phyloP scores from a whole-genome alignment of 768 basidiomycete genomes.

The Suillus americanus region DNA sequence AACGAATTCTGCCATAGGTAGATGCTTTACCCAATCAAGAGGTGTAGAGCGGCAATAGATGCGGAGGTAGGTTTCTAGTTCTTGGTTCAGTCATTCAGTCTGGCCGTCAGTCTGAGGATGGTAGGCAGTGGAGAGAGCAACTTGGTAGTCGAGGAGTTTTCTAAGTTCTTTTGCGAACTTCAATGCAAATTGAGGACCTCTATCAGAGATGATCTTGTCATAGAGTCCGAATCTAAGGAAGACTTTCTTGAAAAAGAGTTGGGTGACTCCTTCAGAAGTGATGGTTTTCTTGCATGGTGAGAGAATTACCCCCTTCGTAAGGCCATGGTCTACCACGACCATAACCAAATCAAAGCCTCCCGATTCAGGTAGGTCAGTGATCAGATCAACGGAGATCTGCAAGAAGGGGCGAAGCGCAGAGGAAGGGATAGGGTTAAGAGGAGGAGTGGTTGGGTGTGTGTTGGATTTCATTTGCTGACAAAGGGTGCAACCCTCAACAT shows the following conservation, averaged over 20 bases:
- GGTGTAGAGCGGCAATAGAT: slow-evolving; percentile 2
- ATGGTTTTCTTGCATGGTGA: slow-evolving; percentile 17
- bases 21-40: background rate
- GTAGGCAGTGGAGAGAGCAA: slow-evolving; percentile 35
- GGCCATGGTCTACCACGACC: slow-evolving; percentile 21
- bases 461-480: background rate
- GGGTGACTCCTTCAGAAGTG: slow-evolving; percentile 13
- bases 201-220: slow-evolving; percentile 3
- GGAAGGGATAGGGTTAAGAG: no score
- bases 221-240: background rate
- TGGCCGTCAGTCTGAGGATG: slow-evolving; percentile 28
- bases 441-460: no score
- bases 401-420: no score
- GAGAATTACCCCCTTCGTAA: slow-evolving; percentile 30
- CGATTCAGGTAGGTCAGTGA: no score
- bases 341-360: slow-evolving; percentile 18
- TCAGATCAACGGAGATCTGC: no score
- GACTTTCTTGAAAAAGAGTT: slow-evolving; percentile 10
- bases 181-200: slow-evolving; percentile 22
- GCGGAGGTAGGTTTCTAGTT: background rate
- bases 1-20: slow-evolving; percentile 20
- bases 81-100: slow-evolving; percentile 25
- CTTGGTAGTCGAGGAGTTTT: slow-evolving; percentile 18
- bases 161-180: slow-evolving; percentile 20
- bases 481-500: no score